Evolutionary conservation across 306 rosid genomes (phyloP), one percentile per base, ranked within the genome.

Genomic region (Quercus berberidifolia): DNA sequence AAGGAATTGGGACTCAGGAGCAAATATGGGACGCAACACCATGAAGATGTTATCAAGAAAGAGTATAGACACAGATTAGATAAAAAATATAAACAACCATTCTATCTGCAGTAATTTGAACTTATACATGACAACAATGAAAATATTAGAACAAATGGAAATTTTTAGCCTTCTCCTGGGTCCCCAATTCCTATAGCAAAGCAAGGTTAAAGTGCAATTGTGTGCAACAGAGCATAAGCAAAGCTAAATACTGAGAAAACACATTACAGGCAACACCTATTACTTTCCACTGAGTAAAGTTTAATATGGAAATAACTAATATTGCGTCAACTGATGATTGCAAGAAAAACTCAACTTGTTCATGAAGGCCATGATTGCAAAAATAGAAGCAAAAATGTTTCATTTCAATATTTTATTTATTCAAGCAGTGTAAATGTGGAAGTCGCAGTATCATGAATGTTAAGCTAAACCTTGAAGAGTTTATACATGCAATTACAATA

Each of bases 381-480:
- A 59, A 74, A 21, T 12, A 69, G 63, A 41, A 46, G 65, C 80
- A 75, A 52, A 67, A 52, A 52, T 31, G 72, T 20, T 63, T 17
- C 33, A 56, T 13, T 30, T 55, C 55, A 31, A 76, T 62, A 15
- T 13, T 52, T 28, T 43, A 59, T 79, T 35, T 49, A 67, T 10
- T 64, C 72, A 80, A 28, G n/a, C 55, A 33, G 64, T 17, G 20
- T 65, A 13, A 0, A 56, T 14, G 60, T 8, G 46, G 35, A 4
- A 11, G 43, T 5, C 6, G 49, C 26, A 7, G 11, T 65, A 43
- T 56, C 35, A 43, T 46, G 67, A 20, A 69, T n/a, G 6, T 69
- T 13, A 20, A 26, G 49, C 14, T 75, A 72, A 81, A 58, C 60
- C 77, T 25, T 33, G 25, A 60, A 77, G 79, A 30, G 79, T 75